Base-by-base conservation (phyloP, 805 yeast species). In the Barnettozyma sucrosica region DNA sequence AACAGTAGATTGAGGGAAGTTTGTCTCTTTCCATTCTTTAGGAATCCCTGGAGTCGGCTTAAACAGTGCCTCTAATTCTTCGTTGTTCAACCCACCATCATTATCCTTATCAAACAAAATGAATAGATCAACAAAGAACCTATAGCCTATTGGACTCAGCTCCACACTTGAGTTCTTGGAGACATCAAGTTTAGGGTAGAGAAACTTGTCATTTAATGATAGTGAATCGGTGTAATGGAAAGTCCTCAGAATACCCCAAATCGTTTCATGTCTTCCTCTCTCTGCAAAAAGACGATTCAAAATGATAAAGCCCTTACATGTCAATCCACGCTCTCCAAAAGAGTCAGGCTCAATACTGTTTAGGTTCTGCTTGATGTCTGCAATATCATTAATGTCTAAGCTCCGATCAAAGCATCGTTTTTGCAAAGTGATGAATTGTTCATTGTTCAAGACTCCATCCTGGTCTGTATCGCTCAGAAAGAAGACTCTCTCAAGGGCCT, bases 41-140 rank as follows among this genome's bases (percentile, higher is more conserved):
- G 99, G 99, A 1, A 89, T 73, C 0, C 97, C 98, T 0, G 99
- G 97, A 0, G 98, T 92, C 0, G 97, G 95, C 43, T 77, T 76
- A 62, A 93, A 92, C 43, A 93, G 66, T 3, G 77, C 71, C 3
- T 65, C 62, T 36, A 93, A 67, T 58, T 93, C 99, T 5, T 62
- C 64, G 25, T 85, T 85, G 58, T 81, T 85, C 46, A 93, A 70
- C 0, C 98, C 98, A 30, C 99, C 99, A 63, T 93, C 99, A 58
- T 93, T 93, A 63, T 93, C 99, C 58, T 83, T 83, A 61, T 93
- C 99, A 59, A 87, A 93, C 45, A 86, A 72, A 9, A 92, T 65
- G 59, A 93, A 93, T 39, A 93, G 66, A 58, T 93, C 98, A 7
- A 93, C 98, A 47, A 93, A 71, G 62, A 93, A 93, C 52, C 93